Percentiles rank a stretch among this genome's conserved stretches.
Conservation (phyloP, 495 filamentous ascomycete species). For the Lindgomyces ingoldianus region DNA sequence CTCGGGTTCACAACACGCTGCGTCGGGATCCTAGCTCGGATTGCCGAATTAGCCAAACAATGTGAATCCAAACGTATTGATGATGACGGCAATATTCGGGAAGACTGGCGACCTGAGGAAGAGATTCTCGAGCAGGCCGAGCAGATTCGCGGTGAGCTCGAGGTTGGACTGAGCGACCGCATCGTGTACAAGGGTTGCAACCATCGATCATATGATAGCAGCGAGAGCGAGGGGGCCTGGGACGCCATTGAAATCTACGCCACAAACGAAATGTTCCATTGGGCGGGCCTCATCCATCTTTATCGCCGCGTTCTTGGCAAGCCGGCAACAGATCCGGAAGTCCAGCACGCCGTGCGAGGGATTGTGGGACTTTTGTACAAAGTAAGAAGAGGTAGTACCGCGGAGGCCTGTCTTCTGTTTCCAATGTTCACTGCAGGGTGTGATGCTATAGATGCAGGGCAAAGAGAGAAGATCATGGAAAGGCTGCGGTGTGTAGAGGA, state of each 20-base stretch:
- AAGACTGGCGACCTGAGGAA: constrained; percentile 61
- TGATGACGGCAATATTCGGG: constrained; percentile 52
- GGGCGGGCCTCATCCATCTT: constrained; percentile 76
- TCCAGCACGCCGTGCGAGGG: constrained; percentile 64
- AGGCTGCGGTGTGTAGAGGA: constrained; percentile 70
- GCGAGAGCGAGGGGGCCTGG: constrained; percentile 46
- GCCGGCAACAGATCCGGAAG: constrained; percentile 54
- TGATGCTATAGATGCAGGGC: constrained; percentile 59
- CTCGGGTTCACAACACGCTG: constrained; percentile 61
- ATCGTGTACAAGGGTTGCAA: constrained; percentile 47
- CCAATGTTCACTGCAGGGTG: constrained; percentile 86
- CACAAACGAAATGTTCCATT: constrained; percentile 80
- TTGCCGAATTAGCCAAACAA: constrained; percentile 69
- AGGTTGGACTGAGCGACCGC: constrained; percentile 45
- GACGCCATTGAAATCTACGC: constrained; percentile 68
- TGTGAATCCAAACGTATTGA: constrained; percentile 71
- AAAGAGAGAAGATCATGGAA: constrained; percentile 63
- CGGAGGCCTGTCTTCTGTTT: constrained; percentile 76
- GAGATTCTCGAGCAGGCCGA: constrained; percentile 58
- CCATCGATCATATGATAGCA: constrained; percentile 43
- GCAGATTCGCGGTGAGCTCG: constrained; percentile 56
- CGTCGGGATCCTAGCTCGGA: constrained; percentile 68
- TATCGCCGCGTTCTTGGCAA: constrained; percentile 70
- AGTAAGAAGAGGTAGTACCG: constrained; percentile 66
- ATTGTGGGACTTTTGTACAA: constrained; percentile 64